Base-by-base conservation (phyloP, 176 grass and related monocot species). In the Alopecurus myosuroides region DNA sequence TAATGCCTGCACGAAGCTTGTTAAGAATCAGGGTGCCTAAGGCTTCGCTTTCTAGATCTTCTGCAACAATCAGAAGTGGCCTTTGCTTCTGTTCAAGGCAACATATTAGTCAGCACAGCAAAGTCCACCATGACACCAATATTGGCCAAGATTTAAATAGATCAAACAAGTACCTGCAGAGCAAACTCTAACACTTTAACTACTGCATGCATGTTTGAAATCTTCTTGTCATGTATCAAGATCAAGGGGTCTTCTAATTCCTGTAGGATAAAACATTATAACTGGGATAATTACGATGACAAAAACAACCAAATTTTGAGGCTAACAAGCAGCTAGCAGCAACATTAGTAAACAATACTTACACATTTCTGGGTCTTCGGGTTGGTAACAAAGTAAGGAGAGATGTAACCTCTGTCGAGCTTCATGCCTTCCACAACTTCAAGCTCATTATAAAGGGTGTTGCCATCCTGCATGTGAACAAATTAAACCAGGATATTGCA, bases 401-500 rank as follows among this genome's bases (percentile, higher is more conserved):
- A 99, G 87, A 99, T 99, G 82, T 96, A 99, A 49, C 97, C 93
- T 76, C 97, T 88, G 74, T 99, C 97, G 53, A 99, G 89, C 65
- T 99, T 96, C 97, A 99, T 99, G 68, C 97, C 97, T 77, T 99
- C 97, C 74, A 99, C 97, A 74, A 99, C 93, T 92, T 99, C 97
- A 77, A 99, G 81, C 73, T 99, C 97, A 72, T 99, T 96, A 46
- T 92, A 85, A 25, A 99, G 84, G 22, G 97, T 99, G 67, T 99
- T 99, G 48, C 97, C 97, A 73, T 99, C 97, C 97, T 98, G 49
- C 2, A 41, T 31, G 17, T 57, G 41, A 82, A 76, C n/a, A 77
- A 66, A 52, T 45, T 73, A 58, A 74, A 70, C 12, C 14, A 58
- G 33, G 30, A 77, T 12, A 83, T 25, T 15, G 69, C 26, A 81